Percentiles rank a stretch among this genome's conserved stretches.
These are phyloP conservation scores for Hypoxylon sp. DNA, from an alignment of 2,329 filamentous ascomycete genomes.

Conservation along the genomic window DNA sequence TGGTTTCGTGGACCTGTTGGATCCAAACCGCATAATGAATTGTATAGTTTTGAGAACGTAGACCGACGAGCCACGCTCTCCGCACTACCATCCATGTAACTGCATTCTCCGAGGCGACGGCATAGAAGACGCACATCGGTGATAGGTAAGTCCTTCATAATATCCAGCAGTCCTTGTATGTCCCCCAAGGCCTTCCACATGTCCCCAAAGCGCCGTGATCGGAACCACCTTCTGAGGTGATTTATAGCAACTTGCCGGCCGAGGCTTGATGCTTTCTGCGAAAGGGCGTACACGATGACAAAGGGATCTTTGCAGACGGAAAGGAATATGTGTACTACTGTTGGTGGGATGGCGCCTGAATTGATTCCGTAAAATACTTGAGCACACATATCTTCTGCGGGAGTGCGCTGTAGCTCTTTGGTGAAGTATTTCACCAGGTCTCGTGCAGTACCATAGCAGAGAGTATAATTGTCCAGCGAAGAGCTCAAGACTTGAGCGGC, in stretches of 20 bases:
- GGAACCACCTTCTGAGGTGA: constrained; percentile 22
- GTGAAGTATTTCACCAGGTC: constrained; percentile 17
- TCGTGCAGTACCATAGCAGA: constrained; percentile 7
- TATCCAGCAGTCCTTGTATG: constrained; percentile 5
- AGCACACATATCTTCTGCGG: neutral
- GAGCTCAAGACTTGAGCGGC: no score
- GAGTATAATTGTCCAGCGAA: constrained; percentile 12
- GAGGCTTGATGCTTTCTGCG: constrained; percentile 20
- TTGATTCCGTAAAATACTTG: no score
- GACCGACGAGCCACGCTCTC: neutral
- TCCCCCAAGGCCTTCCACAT: constrained; percentile 19
- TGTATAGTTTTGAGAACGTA: constrained; percentile 15
- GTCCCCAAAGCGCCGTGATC: constrained; percentile 8
- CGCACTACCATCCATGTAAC: neutral
- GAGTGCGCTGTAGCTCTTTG: no score
- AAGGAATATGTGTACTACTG: constrained; percentile 31
- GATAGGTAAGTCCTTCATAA: constrained; percentile 28
- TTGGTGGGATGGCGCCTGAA: constrained; percentile 22
- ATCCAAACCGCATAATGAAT: constrained; percentile 1
- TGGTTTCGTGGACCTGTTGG: constrained; percentile 18
- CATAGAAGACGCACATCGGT: constrained; percentile 24
- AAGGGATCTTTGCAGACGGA: constrained; percentile 21
- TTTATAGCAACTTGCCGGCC: constrained; percentile 26
- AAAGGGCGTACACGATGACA: constrained; percentile 21
- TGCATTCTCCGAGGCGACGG: constrained; percentile 4